Evolutionary conservation across 1,284 basidiomycete genomes (phyloP), one percentile per base, ranked within the genome.

Genomic region (Rhodotorula sp.): DNA sequence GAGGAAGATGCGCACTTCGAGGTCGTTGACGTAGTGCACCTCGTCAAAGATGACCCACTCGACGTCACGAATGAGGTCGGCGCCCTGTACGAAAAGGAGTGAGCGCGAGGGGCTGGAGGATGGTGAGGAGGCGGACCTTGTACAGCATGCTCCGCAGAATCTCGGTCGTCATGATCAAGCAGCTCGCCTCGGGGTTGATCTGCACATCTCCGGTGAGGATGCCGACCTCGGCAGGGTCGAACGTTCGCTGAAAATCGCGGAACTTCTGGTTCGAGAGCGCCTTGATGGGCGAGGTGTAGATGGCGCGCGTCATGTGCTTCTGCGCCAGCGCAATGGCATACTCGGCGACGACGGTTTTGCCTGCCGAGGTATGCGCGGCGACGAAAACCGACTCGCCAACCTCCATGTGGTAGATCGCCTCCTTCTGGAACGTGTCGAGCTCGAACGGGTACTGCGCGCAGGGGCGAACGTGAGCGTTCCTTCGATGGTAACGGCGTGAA

Each of bases 31-130:
- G 81, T 99, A 99, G 83, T 99, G 97, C 22, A 99, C 97, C 81
- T 99, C 97, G 81, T 99, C 97, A 79, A 99, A 99, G 75, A 99
- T 97, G 37, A 99, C 97, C 81, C 98, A 99, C 81, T 99, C 97
- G 58, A 99, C 95, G 81, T 99, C 97, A 58, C 97, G 88, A 78
- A 99, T 99, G 44, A 99, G 85, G 82, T 99, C 97, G 25, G 97
- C 97, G 8, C 97, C 97, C 75, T 76, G 60, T 34, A 13, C 15
- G 2, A 17, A n/a, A n/a, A 17, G 36, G 29, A n/a, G 8, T 13
- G 13, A 17, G 29, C 29, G n/a, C 37, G n/a, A 21, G 6, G 8
- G 27, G 21, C 12, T 8, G 19, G 22, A 25, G 10, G 25, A 27
- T 6, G 22, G 32, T 41, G 8, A 22, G 25, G 4, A 27, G 27